Base-by-base conservation (phyloP, 2,329 filamentous ascomycete species). In the Helicocarpus griseus region DNA sequence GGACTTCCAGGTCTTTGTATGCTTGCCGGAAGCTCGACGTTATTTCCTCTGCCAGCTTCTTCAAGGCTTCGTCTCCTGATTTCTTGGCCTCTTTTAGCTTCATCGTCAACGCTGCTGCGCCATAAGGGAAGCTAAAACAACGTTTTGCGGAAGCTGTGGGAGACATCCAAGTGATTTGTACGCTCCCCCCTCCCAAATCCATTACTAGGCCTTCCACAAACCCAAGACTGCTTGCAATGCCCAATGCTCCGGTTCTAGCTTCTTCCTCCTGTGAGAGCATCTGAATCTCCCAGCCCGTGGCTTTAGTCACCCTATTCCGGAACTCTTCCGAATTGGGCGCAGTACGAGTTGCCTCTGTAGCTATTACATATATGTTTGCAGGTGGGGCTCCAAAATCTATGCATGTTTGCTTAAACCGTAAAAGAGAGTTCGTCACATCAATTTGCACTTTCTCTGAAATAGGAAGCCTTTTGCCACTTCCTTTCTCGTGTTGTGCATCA, bases 331-430 rank as follows among this genome's bases (percentile, higher is more conserved):
- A 82, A 62, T 96, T 96, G 53, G 78, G 68, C 5, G 90, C 88
- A 22, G 82, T 87, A 41, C 90, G 82, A 65, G 90, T 93, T 3
- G 90, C 90, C 67, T 95, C 90, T 0, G 90, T 96, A 19, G 89
- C 90, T 39, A 96, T 80, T 8, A 95, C 79, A 19, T 80, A 78
- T 54, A 91, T 79, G 56, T 89, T 82, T 31, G 68, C 59, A 1
- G 46, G 9, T 0, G 80, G 80, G 0, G 95, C 87, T 17, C 76
- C 74, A 62, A 87, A 88, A 53, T 83, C 79, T 50, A 75, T 64
- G 53, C 89, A 91, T 48, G 86, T 85, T 24, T 73, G 73, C 54
- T 81, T 81, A 73, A 95, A 95, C 26, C 82, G 81, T 21, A 78
- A 71, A 9, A 95, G 71, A 1, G 82, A 80, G 29, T 77, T 69